Conservation (phyloP, 2,329 filamentous ascomycete genomes). For the Fusarium anthophilum region DNA sequence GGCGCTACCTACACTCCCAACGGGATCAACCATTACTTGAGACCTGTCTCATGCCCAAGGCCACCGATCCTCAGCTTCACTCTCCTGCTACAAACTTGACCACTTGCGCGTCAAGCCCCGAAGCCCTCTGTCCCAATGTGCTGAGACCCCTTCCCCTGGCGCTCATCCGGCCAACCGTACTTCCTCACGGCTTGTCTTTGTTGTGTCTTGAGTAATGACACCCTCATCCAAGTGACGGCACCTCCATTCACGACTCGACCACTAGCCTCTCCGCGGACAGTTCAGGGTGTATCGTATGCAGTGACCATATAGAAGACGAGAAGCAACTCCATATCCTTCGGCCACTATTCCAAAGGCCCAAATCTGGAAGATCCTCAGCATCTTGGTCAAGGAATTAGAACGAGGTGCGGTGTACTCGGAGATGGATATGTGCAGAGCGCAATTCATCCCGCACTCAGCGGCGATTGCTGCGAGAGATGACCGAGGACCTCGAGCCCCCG, state of each 20-base stretch:
- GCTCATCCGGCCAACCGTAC: no score
- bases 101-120: no score
- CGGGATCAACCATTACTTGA: no score
- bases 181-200: no score
- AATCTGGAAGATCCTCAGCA: not conserved
- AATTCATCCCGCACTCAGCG: not conserved
- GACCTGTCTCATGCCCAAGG: not conserved
- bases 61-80: not conserved
- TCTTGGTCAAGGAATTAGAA: not conserved
- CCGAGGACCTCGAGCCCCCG: not conserved
- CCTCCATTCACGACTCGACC: not conserved
- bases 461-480: not conserved
- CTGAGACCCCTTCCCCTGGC: not conserved
- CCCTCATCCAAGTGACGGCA: not conserved
- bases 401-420: accelerated
- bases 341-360: not conserved
- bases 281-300: no score
- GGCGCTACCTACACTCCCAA: not conserved
- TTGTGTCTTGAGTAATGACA: not conserved
- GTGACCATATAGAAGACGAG: not conserved
- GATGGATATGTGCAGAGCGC: not conserved
- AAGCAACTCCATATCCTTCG: accelerated
- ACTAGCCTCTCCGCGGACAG: no score
- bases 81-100: no score
- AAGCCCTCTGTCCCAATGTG: not conserved